Percentiles rank a stretch among this genome's conserved stretches.
These are phyloP conservation scores for Cardiospermum halicacabum DNA, from an alignment of 345 rosid genomes.

Conservation along the genomic window DNA sequence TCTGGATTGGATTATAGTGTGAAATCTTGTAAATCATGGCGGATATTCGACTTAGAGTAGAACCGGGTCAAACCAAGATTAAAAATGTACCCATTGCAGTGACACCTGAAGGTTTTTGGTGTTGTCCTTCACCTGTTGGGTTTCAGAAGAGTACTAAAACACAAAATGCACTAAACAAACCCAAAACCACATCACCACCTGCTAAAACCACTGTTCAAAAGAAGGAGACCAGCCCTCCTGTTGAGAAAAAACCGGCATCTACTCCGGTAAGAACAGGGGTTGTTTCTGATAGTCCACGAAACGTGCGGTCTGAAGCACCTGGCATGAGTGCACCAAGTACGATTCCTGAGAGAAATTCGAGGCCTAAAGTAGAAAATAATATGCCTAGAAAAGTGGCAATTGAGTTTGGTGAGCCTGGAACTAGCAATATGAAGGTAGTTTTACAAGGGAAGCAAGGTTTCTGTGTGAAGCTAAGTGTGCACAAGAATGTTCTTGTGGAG, in stretches of 20 bases:
- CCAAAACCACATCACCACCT: conserved; percentile 59
- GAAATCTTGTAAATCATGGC: conserved; percentile 50
- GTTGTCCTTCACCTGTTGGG: conserved; percentile 92
- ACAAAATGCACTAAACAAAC: conserved; percentile 57
- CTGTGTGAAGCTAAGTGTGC: conserved; percentile 89
- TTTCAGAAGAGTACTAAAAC: conserved; percentile 80
- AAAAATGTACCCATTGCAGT: conserved; percentile 92
- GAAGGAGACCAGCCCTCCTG: conserved; percentile 34
- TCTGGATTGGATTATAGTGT: conserved; percentile 27
- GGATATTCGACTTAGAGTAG: conserved; percentile 74
- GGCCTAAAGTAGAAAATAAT: conserved; percentile 73
- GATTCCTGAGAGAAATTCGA: conserved; percentile 53
- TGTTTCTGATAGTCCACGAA: conserved; percentile 47
- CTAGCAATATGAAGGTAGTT: conserved; percentile 78
- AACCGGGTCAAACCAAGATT: conserved; percentile 80
- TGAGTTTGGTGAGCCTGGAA: conserved; percentile 92
- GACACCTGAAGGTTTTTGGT: conserved; percentile 98
- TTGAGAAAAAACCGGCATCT: conserved; percentile 54
- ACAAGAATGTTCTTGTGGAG: conserved; percentile 66
- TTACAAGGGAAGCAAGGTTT: conserved; percentile 89
- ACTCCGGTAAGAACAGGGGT: conserved; percentile 47
- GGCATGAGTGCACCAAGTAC: conserved; percentile 32
- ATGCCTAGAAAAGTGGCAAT: conserved; percentile 86
- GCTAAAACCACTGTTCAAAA: conserved; percentile 44
- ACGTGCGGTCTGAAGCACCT: conserved; percentile 28